These are phyloP conservation scores for Amesomyces nigricolor DNA, from an alignment of 2,329 filamentous ascomycete genomes.

Conservation along the genomic window DNA sequence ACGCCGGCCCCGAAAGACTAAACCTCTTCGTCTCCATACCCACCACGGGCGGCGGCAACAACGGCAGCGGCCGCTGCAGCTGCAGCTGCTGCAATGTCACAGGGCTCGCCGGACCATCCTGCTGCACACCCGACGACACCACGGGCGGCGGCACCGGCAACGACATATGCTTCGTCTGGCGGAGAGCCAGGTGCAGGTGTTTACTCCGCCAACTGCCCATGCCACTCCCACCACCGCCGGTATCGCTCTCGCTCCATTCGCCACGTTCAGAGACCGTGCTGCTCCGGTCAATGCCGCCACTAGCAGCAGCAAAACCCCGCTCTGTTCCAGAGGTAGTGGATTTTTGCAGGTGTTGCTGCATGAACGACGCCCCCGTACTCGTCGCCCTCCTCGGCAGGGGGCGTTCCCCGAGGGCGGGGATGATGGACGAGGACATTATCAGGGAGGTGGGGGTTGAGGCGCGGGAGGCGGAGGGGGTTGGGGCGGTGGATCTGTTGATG, in stretches of 20 bases:
- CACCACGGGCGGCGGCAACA: not conserved
- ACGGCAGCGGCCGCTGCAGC: not conserved
- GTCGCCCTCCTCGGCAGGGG: constrained; percentile 37
- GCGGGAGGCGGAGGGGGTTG: constrained; percentile 15
- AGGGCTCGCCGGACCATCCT: too few relatives aligned
- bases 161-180: not conserved
- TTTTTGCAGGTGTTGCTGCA: constrained; percentile 35
- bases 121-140: too few relatives aligned
- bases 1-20: too few relatives aligned
- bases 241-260: not conserved
- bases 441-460: constrained; percentile 18
- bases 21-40: not conserved
- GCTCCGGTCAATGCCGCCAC: too few relatives aligned
- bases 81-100: not conserved
- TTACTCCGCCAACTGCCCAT: too few relatives aligned
- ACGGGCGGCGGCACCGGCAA: not conserved
- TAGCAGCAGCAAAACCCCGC: not conserved
- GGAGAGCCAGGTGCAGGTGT: not conserved
- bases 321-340: not conserved
- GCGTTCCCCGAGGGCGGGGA: not conserved
- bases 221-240: too few relatives aligned
- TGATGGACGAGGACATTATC: constrained; percentile 13
- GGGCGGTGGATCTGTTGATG: not conserved
- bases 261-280: too few relatives aligned
- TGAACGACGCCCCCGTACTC: constrained; percentile 43